Percentiles rank a stretch among this genome's conserved stretches.
Conservation (phyloP, 1,284 basidiomycete species). For the Spongispora temasekensis region DNA sequence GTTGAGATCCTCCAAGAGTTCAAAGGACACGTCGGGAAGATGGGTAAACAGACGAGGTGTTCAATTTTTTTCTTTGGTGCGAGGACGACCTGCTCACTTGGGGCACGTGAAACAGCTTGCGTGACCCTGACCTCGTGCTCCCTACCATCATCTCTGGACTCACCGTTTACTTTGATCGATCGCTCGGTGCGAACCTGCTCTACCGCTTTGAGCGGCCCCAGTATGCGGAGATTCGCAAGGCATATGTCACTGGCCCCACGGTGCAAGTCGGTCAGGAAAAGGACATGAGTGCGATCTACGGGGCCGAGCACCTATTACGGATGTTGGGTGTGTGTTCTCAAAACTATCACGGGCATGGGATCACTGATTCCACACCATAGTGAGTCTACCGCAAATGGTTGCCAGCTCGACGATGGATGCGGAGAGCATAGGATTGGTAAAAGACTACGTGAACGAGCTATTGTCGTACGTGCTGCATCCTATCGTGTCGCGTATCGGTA, state of each 20-base stretch:
- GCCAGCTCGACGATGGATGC: slow-evolving; percentile 89
- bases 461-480: slow-evolving; percentile 62
- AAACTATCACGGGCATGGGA: not conserved
- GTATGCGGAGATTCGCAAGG: slow-evolving; percentile 81
- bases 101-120: slow-evolving; percentile 51
- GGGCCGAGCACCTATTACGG: slow-evolving; percentile 90
- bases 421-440: slow-evolving; percentile 80
- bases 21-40: slow-evolving; percentile 57
- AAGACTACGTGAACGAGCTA: slow-evolving; percentile 90
- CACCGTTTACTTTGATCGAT: slow-evolving; percentile 93
- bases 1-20: slow-evolving; percentile 81
- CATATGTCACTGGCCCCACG: slow-evolving; percentile 71
- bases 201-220: slow-evolving; percentile 95
- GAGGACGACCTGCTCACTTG: not conserved
- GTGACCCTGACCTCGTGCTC: slow-evolving; percentile 60
- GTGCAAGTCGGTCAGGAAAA: slow-evolving; percentile 73
- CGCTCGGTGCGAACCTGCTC: slow-evolving; percentile 87
- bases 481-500: not conserved
- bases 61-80: slow-evolving; percentile 15
- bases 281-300: slow-evolving; percentile 91
- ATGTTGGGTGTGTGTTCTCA: slow-evolving; percentile 75
- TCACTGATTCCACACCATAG: slow-evolving; percentile 36
- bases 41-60: slow-evolving; percentile 53
- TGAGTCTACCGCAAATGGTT: slow-evolving; percentile 80
- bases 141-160: slow-evolving; percentile 88